These are phyloP conservation scores for Striga hermonthica DNA, from an alignment of 305 asterid genomes.

Conservation along the genomic window DNA sequence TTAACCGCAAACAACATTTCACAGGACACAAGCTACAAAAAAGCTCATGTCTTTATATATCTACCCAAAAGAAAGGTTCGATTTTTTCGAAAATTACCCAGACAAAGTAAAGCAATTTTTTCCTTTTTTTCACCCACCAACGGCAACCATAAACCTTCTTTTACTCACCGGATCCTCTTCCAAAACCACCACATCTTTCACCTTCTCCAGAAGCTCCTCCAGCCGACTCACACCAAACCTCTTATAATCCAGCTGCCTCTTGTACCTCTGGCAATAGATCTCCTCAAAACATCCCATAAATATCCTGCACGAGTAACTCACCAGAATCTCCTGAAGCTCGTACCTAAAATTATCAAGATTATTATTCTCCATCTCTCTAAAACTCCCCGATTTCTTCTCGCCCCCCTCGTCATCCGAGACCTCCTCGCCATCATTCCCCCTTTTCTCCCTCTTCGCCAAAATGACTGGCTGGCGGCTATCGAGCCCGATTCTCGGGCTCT, in stretches of 20 bases:
- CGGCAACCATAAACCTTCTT: slow-evolving; percentile 58
- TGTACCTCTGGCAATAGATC: slow-evolving; percentile 72
- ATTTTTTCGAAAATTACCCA: slow-evolving; percentile 26
- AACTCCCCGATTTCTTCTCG: not conserved
- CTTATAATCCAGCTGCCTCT: slow-evolving; percentile 58
- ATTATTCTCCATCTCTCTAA: slow-evolving; percentile 9
- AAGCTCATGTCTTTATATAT: not conserved
- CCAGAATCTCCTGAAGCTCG: slow-evolving; percentile 86
- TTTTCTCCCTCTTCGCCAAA: slow-evolving; percentile 43
- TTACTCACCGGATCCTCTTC: slow-evolving; percentile 68
- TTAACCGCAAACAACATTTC: no score
- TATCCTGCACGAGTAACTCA: slow-evolving; percentile 71
- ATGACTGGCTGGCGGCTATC: slow-evolving; percentile 35
- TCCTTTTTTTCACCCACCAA: slow-evolving; percentile 41
- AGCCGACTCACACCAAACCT: slow-evolving; percentile 63
- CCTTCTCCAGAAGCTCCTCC: slow-evolving; percentile 67
- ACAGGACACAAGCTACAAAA: no score
- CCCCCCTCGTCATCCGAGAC: slow-evolving; percentile 61
- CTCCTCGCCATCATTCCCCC: slow-evolving; percentile 60
- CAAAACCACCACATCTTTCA: slow-evolving; percentile 64
- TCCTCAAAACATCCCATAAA: slow-evolving; percentile 62
- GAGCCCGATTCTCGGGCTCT: slow-evolving; percentile 37
- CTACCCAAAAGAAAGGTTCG: not conserved
- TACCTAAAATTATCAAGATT: slow-evolving; percentile 50
- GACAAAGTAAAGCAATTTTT: slow-evolving; percentile 18